Evolutionary conservation across 2,329 filamentous ascomycete species (phyloP).

Genomic region (Pseudogymnoascus sp.): DNA sequence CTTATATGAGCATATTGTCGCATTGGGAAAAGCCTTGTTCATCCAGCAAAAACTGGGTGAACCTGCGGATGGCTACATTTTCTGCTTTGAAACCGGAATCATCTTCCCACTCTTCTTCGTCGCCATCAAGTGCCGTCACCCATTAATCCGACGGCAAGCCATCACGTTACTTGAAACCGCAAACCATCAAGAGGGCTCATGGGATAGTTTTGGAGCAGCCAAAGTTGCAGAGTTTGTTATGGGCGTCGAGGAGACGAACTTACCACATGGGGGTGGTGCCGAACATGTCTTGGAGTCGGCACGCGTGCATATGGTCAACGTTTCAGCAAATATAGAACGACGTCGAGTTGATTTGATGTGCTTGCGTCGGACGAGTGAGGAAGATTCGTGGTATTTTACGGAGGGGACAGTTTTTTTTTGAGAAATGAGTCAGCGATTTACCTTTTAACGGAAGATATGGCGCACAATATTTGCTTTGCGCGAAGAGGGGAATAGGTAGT

Average conservation of each 20-base stretch:
- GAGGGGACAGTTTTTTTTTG: background rate
- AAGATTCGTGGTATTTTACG: background rate
- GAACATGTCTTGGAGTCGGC: background rate
- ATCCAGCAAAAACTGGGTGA: background rate
- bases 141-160: conserved; percentile 46
- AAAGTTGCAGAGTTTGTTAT: background rate
- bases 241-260: background rate
- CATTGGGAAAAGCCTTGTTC: conserved; percentile 8
- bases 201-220: conserved; percentile 38
- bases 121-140: conserved; percentile 52
- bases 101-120: conserved; percentile 54
- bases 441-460: background rate
- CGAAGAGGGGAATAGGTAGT: background rate
- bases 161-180: conserved; percentile 50
- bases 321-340: background rate
- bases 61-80: background rate
- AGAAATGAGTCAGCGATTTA: background rate
- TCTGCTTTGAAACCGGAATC: conserved; percentile 35
- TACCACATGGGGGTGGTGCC: background rate
- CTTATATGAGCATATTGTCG: conserved; percentile 12
- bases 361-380: background rate
- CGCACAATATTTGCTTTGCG: background rate
- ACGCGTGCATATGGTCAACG: background rate
- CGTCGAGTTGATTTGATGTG: background rate
- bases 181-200: conserved; percentile 54